Evolutionary conservation across 345 rosid genomes (phyloP).

Genomic region (Arabis hirsuta): DNA sequence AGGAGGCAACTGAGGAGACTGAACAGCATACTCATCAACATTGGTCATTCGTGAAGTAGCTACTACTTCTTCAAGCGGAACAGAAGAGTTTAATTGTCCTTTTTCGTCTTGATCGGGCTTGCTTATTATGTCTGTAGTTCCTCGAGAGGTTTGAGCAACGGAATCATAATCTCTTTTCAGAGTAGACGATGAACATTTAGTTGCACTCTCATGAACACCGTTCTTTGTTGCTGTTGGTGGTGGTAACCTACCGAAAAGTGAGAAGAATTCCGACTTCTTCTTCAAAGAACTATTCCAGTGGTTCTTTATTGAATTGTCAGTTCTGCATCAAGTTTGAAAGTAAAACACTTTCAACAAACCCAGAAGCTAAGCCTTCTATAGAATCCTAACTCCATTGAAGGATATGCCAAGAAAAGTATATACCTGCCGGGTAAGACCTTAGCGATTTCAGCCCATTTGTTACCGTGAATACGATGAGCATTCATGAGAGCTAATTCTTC

Average conservation of each 20-base stretch:
- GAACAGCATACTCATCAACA: conserved; percentile 54
- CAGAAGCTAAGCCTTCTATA: conserved; percentile 9
- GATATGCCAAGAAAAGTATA: background rate
- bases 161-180: conserved; percentile 57
- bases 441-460: conserved; percentile 99
- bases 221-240: conserved; percentile 67
- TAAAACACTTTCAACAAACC: conserved; percentile 2
- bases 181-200: conserved; percentile 43
- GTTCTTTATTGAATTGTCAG: conserved; percentile 93
- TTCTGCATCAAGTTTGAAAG: conserved; percentile 56
- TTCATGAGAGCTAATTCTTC: conserved; percentile 86
- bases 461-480: conserved; percentile 77
- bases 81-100: conserved; percentile 51
- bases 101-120: conserved; percentile 57
- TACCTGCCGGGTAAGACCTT: conserved; percentile 99
- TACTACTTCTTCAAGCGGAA: conserved; percentile 48
- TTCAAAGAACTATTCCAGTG: conserved; percentile 99
- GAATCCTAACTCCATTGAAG: conserved; percentile 7
- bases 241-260: conserved; percentile 76
- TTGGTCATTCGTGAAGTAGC: conserved; percentile 51
- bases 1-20: conserved; percentile 47
- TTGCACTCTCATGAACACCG: conserved; percentile 50
- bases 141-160: conserved; percentile 57
- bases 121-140: conserved; percentile 45
- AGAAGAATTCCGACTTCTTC: conserved; percentile 81